phyloP scores from a whole-genome alignment of 225 moss, liverwort and hornwort genomes.

The Polytrichum formosum region DNA sequence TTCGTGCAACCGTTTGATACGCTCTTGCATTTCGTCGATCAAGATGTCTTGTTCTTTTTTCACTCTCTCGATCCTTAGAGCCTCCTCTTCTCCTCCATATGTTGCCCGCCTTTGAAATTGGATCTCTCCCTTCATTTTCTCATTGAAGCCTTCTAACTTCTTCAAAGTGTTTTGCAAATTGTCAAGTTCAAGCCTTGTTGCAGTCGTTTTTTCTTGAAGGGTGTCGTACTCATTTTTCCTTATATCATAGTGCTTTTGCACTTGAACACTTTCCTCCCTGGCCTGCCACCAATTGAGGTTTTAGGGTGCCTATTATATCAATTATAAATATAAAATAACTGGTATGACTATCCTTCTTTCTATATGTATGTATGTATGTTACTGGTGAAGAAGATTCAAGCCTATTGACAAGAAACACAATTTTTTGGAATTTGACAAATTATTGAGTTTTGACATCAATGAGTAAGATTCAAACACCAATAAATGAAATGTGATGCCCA shows the following conservation, averaged over 20 bases:
- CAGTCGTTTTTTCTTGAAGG: constrained; percentile 4
- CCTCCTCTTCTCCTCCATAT: constrained; percentile 70
- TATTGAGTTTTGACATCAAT: too few species aligned
- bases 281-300: constrained; percentile 10
- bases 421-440: too few species aligned
- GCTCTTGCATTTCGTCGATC: constrained; percentile 67
- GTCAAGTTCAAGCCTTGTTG: constrained; percentile 29
- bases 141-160: constrained; percentile 18
- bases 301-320: neutral
- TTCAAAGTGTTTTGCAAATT: constrained; percentile 26
- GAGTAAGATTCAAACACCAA: too few species aligned
- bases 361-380: too few species aligned
- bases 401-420: too few species aligned
- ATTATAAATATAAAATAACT: too few species aligned
- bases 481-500: too few species aligned
- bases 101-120: constrained; percentile 63
- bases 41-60: constrained; percentile 76
- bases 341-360: too few species aligned
- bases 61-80: constrained; percentile 39
- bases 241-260: constrained; percentile 18
- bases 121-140: constrained; percentile 28
- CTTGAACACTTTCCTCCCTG: constrained; percentile 24
- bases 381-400: too few species aligned
- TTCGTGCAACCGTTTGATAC: constrained; percentile 57
- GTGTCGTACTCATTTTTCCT: constrained; percentile 12